phyloP scores from a whole-genome alignment of 495 filamentous ascomycete genomes.

The Penicillium lividum region DNA sequence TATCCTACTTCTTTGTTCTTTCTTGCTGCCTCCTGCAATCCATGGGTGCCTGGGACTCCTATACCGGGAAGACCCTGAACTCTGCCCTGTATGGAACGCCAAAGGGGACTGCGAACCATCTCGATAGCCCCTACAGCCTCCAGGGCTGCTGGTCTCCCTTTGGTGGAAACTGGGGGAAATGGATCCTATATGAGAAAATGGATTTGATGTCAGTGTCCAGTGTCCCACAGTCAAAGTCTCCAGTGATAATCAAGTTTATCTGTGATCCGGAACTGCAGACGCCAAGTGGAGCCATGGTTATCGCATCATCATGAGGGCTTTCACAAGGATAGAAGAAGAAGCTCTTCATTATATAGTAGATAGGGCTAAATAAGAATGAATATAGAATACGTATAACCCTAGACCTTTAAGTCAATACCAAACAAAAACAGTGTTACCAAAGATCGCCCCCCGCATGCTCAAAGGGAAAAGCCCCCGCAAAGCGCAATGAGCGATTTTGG shows the following conservation, averaged over 20 bases:
- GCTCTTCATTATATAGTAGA: too few relatives aligned
- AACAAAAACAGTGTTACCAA: conserved; percentile 22
- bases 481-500: conserved; percentile 36
- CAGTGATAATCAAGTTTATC: conserved; percentile 10
- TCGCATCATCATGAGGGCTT: conserved; percentile 23
- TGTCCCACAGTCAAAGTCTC: not conserved
- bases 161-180: not conserved
- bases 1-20: not conserved
- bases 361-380: not conserved
- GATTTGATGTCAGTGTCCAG: not conserved
- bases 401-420: conserved; percentile 1
- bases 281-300: conserved; percentile 30
- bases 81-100: conserved; percentile 21
- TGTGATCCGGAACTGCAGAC: conserved; percentile 17
- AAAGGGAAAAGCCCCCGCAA: conserved; percentile 36
- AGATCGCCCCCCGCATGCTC: conserved; percentile 36
- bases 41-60: conserved; percentile 15
- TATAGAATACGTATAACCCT: conserved; percentile 4
- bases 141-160: not conserved
- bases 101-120: conserved; percentile 1
- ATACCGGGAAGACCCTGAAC: conserved; percentile 16
- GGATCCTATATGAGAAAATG: not conserved
- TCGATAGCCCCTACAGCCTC: not conserved
- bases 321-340: not conserved
- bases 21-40: conserved; percentile 2